Evolutionary conservation across 1,284 basidiomycete genomes (phyloP), one percentile per base, ranked within the genome.

Genomic region (Mycosarcoma mackinlayi): DNA sequence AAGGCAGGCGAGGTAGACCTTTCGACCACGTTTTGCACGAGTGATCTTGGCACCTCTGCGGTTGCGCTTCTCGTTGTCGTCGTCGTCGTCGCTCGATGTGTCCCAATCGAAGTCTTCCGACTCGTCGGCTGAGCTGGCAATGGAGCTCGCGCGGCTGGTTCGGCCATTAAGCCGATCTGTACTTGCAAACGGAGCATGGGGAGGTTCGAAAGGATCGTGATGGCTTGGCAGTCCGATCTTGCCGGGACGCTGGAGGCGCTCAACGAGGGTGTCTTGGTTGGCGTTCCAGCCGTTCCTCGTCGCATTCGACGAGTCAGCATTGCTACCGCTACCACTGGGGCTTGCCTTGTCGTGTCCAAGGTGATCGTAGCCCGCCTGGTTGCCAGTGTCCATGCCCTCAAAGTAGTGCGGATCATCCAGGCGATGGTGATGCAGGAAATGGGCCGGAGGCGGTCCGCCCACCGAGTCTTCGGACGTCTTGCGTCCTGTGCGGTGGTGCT

Each of bases 101-200:
- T 80, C 73, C 79, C 79, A 81, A 38, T 81, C 73, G 27, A 81
- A 81, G 53, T 77, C 71, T n/a, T 78, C 77, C 3, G 78, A 75
- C 11, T 78, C 77, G 35, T 79, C 76, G 27, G 65, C 73, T 1
- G 67, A 68, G 49, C 71, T 73, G 40, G 65, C 65, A 40, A 75
- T 35, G 37, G 69, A 71, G 60, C 42, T 59, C 16, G 68, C 51
- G 4, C 64, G 62, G 34, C 64, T 71, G 23, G 35, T 52, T 6
- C 54, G 41, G 7, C 56, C 55, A 19, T 47, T 51, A n/a, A 59
- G 14, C 13, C 27, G 52, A 11, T 56, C 68, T 11, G 31, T 24
- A 13, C 52, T 56, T 19, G 68, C 59, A 37, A 75, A 75, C 27
- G 68, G 68, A 18, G 72, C 60, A 6, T 57, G 46, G 11, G 72